Evolutionary conservation across 2,329 filamentous ascomycete genomes (phyloP), one percentile per base, ranked within the genome.

Genomic region (Calonectria honghensis): DNA sequence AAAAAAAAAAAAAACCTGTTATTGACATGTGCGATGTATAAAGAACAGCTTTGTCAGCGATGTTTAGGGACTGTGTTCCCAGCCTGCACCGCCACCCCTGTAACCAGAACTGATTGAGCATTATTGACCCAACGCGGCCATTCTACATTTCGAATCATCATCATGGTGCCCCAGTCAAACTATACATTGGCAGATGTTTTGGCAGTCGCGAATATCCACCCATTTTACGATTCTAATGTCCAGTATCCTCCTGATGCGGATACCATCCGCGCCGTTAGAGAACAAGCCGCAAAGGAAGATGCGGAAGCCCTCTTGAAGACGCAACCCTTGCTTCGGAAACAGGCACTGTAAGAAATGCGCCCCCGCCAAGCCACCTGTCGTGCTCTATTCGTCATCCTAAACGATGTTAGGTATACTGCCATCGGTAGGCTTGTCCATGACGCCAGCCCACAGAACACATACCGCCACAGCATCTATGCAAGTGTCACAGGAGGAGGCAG

Each of bases 401-500:
- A 3, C 2, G 0, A 2, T 6, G 18, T 3, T 9, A 88, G 86
- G 0, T 87, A 87, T 45, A 73, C 72, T 0, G 73, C 75, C 0
- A 82, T 87, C 27, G 75, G 84, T 18, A 80, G 85, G 18, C 83
- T 88, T 1, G 79, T 83, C 6, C 64, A 79, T 3, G 86, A 88
- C 68, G 76, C 75, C 0, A 79, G 72, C 32, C 77, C 82, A 0
- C 29, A 80, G 1, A 88, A 87, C 73, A 82, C 77, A 0, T 88
- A 85, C 70, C 85, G 87, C 0, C 80, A 79, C 3, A 81, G 81
- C 29, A 76, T 82, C 3, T 89, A 88, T 66, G 81, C 84, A 0
- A 87, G 85, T 51, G 80, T 81, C 0, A 88, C 87, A 0, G 87
- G 87, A 0, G 87, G 87, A 0, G 85, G 85, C 0, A 81, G 75